Evolutionary conservation across 192 early-diverging fungal species (phyloP).

Genomic region (Linnemannia zychae): DNA sequence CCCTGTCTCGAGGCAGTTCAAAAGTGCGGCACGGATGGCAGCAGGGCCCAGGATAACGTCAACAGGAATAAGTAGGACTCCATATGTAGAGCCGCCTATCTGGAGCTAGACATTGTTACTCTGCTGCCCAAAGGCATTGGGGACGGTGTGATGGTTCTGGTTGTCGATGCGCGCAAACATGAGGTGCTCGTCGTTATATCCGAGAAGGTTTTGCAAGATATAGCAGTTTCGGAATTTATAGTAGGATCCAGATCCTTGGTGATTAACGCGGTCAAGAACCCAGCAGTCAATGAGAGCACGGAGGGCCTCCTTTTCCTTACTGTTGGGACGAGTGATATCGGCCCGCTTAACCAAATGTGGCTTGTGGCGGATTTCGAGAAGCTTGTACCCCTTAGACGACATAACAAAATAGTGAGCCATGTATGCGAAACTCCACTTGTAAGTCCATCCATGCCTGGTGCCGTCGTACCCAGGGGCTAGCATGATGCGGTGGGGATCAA

Average conservation of each 20-base stretch:
- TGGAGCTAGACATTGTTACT: background rate
- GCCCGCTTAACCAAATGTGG: constrained; percentile 13
- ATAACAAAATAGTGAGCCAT: constrained; percentile 8
- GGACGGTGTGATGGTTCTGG: background rate
- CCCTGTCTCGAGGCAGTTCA: constrained; percentile 5
- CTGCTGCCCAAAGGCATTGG: background rate
- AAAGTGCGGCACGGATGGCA: constrained; percentile 7
- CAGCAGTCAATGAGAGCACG: constrained; percentile 10
- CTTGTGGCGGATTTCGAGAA: constrained; percentile 9
- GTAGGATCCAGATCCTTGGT: no score
- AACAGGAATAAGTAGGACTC: background rate
- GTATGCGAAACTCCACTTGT: constrained; percentile 6
- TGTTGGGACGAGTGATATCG: background rate
- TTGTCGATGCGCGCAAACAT: background rate
- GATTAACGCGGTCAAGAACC: background rate
- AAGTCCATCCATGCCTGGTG: constrained; percentile 16
- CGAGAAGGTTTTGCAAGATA: background rate
- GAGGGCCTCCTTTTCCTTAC: background rate
- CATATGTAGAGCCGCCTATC: background rate
- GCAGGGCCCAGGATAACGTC: background rate
- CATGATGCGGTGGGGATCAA: constrained; percentile 14
- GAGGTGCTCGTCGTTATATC: background rate
- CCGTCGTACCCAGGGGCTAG: constrained; percentile 19
- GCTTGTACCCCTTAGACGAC: constrained; percentile 13
- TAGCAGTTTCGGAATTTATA: background rate